Evolutionary conservation across 345 rosid species (phyloP).

Genomic region (Lepidium aucheri): DNA sequence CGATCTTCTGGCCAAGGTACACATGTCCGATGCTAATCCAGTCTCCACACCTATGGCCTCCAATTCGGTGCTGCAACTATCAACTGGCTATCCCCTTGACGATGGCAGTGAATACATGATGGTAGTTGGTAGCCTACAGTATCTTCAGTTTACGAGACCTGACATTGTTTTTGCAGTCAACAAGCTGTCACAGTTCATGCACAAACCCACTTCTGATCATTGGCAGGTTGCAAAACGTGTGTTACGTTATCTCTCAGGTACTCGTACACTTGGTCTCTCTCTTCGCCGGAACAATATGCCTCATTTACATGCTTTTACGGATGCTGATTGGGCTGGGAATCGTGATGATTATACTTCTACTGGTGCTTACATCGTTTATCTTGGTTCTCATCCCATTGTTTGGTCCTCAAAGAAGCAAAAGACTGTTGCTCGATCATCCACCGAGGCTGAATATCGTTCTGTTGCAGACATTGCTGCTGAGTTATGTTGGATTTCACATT

Average conservation of each 20-base stretch:
- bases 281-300: not conserved
- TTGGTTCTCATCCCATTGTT: not conserved
- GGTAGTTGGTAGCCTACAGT: not conserved
- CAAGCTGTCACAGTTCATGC: not conserved
- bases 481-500: not conserved
- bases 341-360: not conserved
- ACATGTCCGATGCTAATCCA: not conserved
- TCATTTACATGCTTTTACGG: not conserved
- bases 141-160: not conserved
- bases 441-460: not conserved
- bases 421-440: not conserved
- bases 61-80: not conserved
- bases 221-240: not conserved
- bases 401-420: not conserved
- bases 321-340: not conserved
- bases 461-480: not conserved
- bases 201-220: not conserved
- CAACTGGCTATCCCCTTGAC: fast-evolving
- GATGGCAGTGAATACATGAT: not conserved
- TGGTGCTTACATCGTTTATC: not conserved
- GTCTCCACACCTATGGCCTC: not conserved
- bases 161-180: not conserved
- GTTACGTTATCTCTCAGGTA: not conserved
- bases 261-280: not conserved
- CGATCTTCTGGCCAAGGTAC: not conserved